phyloP scores from a whole-genome alignment of 441 rosid species.

The Iberis amara region DNA sequence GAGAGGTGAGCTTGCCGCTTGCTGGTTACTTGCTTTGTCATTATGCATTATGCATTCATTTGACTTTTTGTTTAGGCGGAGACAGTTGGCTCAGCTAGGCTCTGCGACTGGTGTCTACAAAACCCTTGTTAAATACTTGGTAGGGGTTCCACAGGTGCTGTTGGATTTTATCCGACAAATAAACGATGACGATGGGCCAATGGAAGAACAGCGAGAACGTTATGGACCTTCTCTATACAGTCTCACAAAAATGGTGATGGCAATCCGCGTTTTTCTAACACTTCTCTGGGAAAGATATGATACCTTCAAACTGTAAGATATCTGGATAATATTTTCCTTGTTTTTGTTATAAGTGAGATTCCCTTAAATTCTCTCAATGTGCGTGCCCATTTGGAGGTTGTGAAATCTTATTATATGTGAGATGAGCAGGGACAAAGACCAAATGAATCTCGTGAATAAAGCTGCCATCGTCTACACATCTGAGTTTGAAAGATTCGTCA shows the following conservation, averaged over 20 bases:
- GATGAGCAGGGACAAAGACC: constrained; percentile 48
- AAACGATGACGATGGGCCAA: constrained; percentile 99
- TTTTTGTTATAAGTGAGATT: constrained; percentile 13
- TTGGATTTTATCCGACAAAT: constrained; percentile 87
- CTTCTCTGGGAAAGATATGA: constrained; percentile 63
- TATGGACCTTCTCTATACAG: constrained; percentile 92
- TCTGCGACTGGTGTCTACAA: constrained; percentile 96
- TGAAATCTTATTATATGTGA: constrained; percentile 28
- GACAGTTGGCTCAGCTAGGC: constrained; percentile 90
- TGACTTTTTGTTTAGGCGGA: constrained; percentile 50
- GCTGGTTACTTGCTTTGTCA: not conserved
- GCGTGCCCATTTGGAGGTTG: constrained; percentile 13
- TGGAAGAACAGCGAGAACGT: constrained; percentile 96
- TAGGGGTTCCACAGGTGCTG: constrained; percentile 98
- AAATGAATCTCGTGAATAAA: constrained; percentile 55
- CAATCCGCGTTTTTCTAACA: constrained; percentile 56
- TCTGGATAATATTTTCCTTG: constrained; percentile 15
- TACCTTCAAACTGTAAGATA: constrained; percentile 59
- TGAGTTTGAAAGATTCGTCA: constrained; percentile 77
- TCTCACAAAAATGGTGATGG: constrained; percentile 64
- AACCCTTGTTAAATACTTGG: constrained; percentile 94
- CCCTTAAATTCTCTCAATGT: constrained; percentile 10
- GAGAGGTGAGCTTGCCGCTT: constrained; percentile 49
- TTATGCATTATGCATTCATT: constrained; percentile 14
- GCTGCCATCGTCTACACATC: constrained; percentile 62